Percentiles rank a stretch among this genome's conserved stretches.
Conservation (phyloP, 78 protist species). For the Mastigamoeba balamuthi region DNA sequence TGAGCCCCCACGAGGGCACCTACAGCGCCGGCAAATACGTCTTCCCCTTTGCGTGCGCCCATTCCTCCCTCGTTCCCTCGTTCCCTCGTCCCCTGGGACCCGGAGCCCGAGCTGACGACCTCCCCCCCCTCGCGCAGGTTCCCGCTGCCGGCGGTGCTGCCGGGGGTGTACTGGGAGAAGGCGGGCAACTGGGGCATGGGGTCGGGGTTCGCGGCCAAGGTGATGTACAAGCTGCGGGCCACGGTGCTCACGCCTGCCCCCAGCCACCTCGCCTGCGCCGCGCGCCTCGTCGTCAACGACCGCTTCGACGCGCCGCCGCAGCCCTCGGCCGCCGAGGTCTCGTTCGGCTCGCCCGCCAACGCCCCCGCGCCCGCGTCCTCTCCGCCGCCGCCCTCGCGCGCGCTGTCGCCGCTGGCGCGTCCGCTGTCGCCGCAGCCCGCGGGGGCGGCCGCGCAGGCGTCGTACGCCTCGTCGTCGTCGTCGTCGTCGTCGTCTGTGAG, state of each 20-base stretch:
- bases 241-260: slow-evolving; percentile 25
- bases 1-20: slow-evolving; percentile 10
- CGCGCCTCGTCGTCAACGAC: slow-evolving; percentile 19
- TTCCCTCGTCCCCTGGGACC: not conserved
- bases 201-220: slow-evolving; percentile 14
- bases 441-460: too few relatives aligned
- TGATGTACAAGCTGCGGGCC: slow-evolving; percentile 34
- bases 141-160: slow-evolving; percentile 35
- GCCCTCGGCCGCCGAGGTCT: slow-evolving; percentile 22
- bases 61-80: not conserved
- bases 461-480: too few relatives aligned
- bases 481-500: too few relatives aligned
- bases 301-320: slow-evolving; percentile 14
- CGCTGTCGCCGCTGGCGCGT: too few relatives aligned
- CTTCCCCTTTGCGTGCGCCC: not conserved
- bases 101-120: slow-evolving; percentile 20
- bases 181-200: slow-evolving; percentile 16
- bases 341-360: too few relatives aligned
- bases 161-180: slow-evolving; percentile 44
- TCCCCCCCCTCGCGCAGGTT: slow-evolving; percentile 42
- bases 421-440: too few relatives aligned
- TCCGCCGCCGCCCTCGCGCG: too few relatives aligned
- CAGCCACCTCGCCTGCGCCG: slow-evolving; percentile 14
- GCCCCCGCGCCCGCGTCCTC: too few relatives aligned
- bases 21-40: not conserved